Evolutionary conservation across 768 basidiomycete genomes (phyloP).

Genomic region (Tylopilus rubrobrunneus): DNA sequence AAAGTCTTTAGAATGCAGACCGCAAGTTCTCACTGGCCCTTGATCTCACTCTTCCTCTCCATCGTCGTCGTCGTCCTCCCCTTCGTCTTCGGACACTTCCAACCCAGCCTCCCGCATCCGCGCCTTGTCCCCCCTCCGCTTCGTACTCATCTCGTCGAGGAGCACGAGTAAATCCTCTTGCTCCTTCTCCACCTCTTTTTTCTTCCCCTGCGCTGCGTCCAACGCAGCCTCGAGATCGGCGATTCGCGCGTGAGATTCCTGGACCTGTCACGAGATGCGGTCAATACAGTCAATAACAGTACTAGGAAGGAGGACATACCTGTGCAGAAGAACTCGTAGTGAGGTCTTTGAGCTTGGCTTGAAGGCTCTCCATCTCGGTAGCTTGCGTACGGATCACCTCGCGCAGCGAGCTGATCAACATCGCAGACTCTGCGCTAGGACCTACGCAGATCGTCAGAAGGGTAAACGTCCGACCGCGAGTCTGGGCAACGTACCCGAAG

Average conservation of each 20-base stretch:
- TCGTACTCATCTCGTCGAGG: slow-evolving; percentile 85
- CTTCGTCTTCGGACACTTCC: slow-evolving; percentile 94
- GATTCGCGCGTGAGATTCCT: slow-evolving; percentile 45
- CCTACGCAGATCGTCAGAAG: slow-evolving; percentile 33
- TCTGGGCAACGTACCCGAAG: slow-evolving; percentile 44
- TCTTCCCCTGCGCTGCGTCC: slow-evolving; percentile 53
- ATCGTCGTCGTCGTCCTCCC: slow-evolving; percentile 57
- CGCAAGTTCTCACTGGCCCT: too few relatives aligned
- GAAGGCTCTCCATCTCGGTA: slow-evolving; percentile 70
- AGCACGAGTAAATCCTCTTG: slow-evolving; percentile 94
- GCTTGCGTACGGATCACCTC: slow-evolving; percentile 80
- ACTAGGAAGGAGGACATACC: slow-evolving; percentile 21
- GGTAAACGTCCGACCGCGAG: neutral
- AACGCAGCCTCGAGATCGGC: slow-evolving; percentile 45
- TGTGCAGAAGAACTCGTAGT: slow-evolving; percentile 36
- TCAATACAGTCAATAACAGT: neutral
- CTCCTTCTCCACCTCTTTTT: slow-evolving; percentile 87
- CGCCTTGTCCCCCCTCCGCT: slow-evolving; percentile 81
- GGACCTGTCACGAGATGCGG: slow-evolving; percentile 31
- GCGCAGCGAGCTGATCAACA: slow-evolving; percentile 79
- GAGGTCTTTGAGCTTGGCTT: slow-evolving; percentile 50
- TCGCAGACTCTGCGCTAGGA: slow-evolving; percentile 70
- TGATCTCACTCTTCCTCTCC: slow-evolving; percentile 33
- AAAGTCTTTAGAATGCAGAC: too few relatives aligned
- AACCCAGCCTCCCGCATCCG: slow-evolving; percentile 67